phyloP scores from a whole-genome alignment of 305 asterid genomes.

The Solanum hybrid region DNA sequence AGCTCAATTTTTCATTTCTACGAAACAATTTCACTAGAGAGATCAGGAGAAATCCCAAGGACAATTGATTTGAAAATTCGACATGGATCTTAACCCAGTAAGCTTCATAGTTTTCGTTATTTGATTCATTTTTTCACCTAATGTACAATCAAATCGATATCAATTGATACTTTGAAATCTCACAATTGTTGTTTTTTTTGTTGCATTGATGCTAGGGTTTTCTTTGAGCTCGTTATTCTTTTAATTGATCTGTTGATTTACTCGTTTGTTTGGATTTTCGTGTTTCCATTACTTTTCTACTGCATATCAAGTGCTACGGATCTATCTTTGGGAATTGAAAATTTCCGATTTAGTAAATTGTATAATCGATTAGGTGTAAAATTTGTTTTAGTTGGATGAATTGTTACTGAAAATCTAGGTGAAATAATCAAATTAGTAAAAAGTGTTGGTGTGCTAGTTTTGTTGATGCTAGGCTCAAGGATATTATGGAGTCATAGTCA shows the following conservation, averaged over 20 bases:
- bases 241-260: background rate
- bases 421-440: background rate
- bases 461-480: background rate
- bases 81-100: conserved; percentile 3
- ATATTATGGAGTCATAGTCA: background rate
- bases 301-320: background rate
- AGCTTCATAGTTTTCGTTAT: background rate
- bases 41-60: background rate
- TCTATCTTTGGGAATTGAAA: background rate
- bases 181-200: background rate
- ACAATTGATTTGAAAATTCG: background rate
- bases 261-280: background rate
- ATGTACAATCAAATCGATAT: background rate
- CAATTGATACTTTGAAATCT: background rate
- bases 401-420: background rate
- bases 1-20: background rate
- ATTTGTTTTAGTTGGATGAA: background rate
- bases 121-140: background rate
- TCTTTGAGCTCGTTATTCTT: background rate
- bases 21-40: background rate
- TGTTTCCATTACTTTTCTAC: background rate
- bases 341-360: background rate
- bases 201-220: background rate
- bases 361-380: background rate
- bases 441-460: background rate